These are phyloP conservation scores for Myxozyma lipomycoides DNA, from an alignment of 805 yeast species.

Conservation along the genomic window DNA sequence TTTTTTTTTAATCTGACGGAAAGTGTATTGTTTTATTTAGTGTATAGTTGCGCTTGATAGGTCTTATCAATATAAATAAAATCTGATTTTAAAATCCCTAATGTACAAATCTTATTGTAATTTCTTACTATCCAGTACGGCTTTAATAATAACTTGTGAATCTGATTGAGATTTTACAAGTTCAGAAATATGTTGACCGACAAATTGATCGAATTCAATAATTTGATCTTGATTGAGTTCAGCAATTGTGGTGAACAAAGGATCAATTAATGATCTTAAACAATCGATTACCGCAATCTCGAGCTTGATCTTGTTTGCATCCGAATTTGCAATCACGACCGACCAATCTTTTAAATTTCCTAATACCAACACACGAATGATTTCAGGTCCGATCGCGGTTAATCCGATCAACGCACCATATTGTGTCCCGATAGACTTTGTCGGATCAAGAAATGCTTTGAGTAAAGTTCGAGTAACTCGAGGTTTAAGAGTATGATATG, in stretches of 20 bases:
- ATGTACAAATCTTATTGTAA: neutral
- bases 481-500: slow-evolving; percentile 85
- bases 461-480: slow-evolving; percentile 89
- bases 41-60: too few relatives aligned
- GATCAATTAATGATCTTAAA: slow-evolving; percentile 44
- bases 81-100: neutral
- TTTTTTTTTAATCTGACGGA: too few relatives aligned
- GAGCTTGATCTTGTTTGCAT: slow-evolving; percentile 43
- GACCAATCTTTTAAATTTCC: slow-evolving; percentile 84
- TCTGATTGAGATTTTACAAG: slow-evolving; percentile 13
- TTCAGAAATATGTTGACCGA: slow-evolving; percentile 19
- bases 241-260: slow-evolving; percentile 32
- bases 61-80: neutral
- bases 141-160: slow-evolving; percentile 35
- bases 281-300: slow-evolving; percentile 53
- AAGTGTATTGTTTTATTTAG: too few relatives aligned
- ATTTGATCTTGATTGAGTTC: slow-evolving; percentile 21
- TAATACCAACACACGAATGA: slow-evolving; percentile 72
- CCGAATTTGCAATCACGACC: slow-evolving; percentile 36
- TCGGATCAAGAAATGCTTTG: slow-evolving; percentile 82
- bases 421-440: slow-evolving; percentile 70
- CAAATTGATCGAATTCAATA: slow-evolving; percentile 8
- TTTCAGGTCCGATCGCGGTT: slow-evolving; percentile 79
- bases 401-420: slow-evolving; percentile 89
- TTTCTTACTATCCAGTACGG: slow-evolving; percentile 18